Evolutionary conservation across 768 basidiomycete species (phyloP), one percentile per base, ranked within the genome.

Genomic region (Mycena indigotica): DNA sequence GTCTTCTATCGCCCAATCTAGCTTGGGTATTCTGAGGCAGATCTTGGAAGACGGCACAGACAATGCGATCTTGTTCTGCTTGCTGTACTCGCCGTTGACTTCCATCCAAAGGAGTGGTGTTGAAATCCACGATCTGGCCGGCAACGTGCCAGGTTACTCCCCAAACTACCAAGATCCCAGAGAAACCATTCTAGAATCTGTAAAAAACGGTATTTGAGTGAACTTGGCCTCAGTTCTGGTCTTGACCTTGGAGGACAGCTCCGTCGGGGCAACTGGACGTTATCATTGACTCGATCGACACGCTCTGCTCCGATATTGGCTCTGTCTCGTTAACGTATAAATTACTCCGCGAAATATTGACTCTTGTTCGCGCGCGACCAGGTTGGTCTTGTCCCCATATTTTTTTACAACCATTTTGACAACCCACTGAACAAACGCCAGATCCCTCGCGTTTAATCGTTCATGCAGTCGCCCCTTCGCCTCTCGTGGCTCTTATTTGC

Each of bases 261-360:
- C 64, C 77, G 28, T 38, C 75, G 28, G 77, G 79, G 28, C 76
- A 86, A n/a, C 56, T 89, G 26, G 81, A 78, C 59, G 80, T 91
- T 23, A 69, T 89, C 51, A 77, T 94, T 30, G 93, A 94, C 69
- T 89, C 89, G 19, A 70, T 85, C 17, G 87, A 91, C 63, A 87
- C 84, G 3, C 70, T 93, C 23, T 67, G 78, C 4, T 75, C 81
- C 10, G 88, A 92, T 65, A 66, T 83, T 23, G 79, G 76, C 12
- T 85, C 88, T 13, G 55, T 77, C 23, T 70, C 87, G 4, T 75
- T 77, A 60, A 75, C 84, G 1, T 84, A 83, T 62, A 75, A 70
- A 29, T 77, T 84, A 56, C 75, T 93, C 28, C 75, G 68, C 26
- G 71, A 77, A 12, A 65, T 90, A 21, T 72, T 84, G 15, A 45